Evolutionary conservation across 495 filamentous ascomycete genomes (phyloP), one percentile per base, ranked within the genome.

Genomic region (Xylaria longipes): DNA sequence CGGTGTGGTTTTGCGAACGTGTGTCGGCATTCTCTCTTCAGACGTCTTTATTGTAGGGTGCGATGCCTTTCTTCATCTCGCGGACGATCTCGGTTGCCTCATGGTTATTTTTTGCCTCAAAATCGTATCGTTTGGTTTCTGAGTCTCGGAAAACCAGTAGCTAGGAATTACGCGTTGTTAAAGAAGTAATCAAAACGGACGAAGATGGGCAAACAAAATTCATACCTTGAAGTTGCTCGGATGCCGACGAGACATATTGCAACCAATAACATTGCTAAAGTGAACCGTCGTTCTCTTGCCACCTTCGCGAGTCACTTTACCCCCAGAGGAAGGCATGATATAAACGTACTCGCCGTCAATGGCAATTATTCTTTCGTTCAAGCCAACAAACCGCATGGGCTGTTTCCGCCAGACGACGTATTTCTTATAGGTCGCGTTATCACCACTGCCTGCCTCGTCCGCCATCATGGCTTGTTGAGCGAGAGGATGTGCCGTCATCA

Each of bases 331-430:
- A 5, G 96, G 94, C 86, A 97, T 91, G 74, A 98, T 94, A 80
- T 98, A 96, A 78, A 99, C 89, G 75, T 97, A 97, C 78, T 99
- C 96, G 57, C 94, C 94, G 77, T 98, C 96, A 72, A 99, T 94
- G 8, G 92, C 91, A 33, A 99, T 84, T 17, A 97, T 89, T 48
- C 92, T 90, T 77, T 95, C 90, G 72, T 93, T 93, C 63, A 93
- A 90, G 5, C 93, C 90, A 45, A 96, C 90, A 79, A 99, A 94
- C 35, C 94, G 91, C 93, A 98, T 97, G 25, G 93, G 91, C 76
- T 97, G 94, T 78, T 97, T 97, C 73, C 97, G 90, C 82, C 91
- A 93, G 22, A 99, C 97, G 37, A 90, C 91, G 79, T 95, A 99
- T 74, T 94, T 95, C 75, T 92, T 91, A 76, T 94, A 93, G 74